Evolutionary conservation across 805 yeast species (phyloP), one percentile per base, ranked within the genome.

Genomic region (Hanseniaspora meyeri): DNA sequence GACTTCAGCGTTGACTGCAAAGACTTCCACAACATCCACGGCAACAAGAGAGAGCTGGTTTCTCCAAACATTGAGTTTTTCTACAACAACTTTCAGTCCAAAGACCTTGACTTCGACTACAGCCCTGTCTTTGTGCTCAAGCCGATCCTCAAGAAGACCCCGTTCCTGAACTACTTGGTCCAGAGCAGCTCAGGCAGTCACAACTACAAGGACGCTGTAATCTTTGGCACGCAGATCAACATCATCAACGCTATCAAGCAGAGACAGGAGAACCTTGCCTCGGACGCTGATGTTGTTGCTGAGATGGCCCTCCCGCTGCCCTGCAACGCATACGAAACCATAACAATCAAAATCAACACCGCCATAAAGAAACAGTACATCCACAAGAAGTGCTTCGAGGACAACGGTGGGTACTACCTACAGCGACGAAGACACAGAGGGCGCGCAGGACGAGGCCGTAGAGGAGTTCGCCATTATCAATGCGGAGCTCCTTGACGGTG

Each of bases 351-450:
- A 47, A 51, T 57, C 20, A 57, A 57, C 40, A 57, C 47, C 7
- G 46, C 38, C 6, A 51, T 57, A 31, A 57, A 57, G 31, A 43
- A 47, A 10, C 52, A 51, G 4, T 57, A 51, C 32, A 57, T 49
- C n/a, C 49, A 36, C 16, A 50, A 43, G 32, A 57, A 57, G 19
- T 40, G 55, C 10, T 16, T 45, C 12, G 56, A 57, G 27, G 58
- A 57, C 24, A 57, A 51, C 9, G 58, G 58, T 14, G 58, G 58
- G 14, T 57, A 57, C 16, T 57, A 57, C n/a, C n/a, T 51, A 51
- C 40, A 36, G 27, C 12, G 42, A 51, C 1, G 48, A 31, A 14
- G 14, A 19, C 3, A 2, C 4, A 1, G 31, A 29, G 4, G 29
- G n/a, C 31, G 10, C n/a, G 12, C 32, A 31, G 4, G 16, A 10